phyloP scores from a whole-genome alignment of 2,329 filamentous ascomycete species.

The Thielaviopsis ethacetica region DNA sequence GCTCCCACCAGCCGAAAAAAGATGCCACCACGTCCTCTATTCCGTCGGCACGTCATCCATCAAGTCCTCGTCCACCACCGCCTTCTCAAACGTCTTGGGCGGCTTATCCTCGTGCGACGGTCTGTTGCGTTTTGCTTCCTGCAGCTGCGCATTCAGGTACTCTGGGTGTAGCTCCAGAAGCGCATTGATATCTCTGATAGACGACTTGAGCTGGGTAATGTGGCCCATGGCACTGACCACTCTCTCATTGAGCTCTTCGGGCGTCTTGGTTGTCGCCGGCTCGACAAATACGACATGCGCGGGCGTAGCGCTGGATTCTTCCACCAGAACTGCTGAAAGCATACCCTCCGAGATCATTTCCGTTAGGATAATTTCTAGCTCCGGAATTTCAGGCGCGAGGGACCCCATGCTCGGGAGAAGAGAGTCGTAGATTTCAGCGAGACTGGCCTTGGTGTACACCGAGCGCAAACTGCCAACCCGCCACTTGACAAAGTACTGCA shows the following conservation, averaged over 20 bases:
- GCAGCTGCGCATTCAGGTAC: constrained; percentile 32
- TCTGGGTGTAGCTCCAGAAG: constrained; percentile 39
- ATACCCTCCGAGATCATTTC: constrained; percentile 39
- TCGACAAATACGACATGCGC: constrained; percentile 36
- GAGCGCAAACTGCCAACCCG: constrained; percentile 57
- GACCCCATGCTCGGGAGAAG: constrained; percentile 38
- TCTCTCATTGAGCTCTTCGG: constrained; percentile 22
- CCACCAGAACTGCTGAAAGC: constrained; percentile 35
- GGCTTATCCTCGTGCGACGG: constrained; percentile 21
- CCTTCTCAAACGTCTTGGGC: constrained; percentile 24
- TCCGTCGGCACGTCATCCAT: constrained; percentile 29
- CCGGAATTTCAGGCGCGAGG: constrained; percentile 24
- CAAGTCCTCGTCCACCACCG: constrained; percentile 43
- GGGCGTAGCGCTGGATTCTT: constrained; percentile 22
- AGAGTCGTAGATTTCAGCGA: constrained; percentile 32
- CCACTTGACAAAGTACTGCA: constrained; percentile 56
- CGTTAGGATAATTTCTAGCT: constrained; percentile 30
- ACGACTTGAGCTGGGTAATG: constrained; percentile 28
- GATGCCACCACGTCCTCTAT: not conserved
- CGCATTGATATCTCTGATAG: constrained; percentile 36
- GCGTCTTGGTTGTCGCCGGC: constrained; percentile 14
- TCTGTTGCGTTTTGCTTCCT: constrained; percentile 26
- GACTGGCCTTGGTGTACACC: constrained; percentile 48
- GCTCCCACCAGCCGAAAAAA: not conserved
- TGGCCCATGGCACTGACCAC: constrained; percentile 25